Evolutionary conservation across 495 filamentous ascomycete genomes (phyloP), one percentile per base, ranked within the genome.

Genomic region (Talaromyces liani): DNA sequence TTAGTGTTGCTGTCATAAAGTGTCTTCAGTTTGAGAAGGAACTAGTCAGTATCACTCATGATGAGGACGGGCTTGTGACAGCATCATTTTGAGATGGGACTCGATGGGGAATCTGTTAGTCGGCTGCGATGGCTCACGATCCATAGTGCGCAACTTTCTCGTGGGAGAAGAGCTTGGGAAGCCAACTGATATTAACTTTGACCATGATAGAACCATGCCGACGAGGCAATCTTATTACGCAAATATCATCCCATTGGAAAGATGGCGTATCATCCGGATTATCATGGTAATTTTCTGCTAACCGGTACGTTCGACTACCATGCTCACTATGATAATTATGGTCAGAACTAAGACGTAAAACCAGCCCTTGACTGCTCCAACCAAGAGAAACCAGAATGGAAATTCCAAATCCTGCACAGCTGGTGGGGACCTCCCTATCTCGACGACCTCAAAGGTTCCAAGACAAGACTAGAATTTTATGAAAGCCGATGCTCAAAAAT

Each of bases 381-480:
- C 41, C 61, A 63, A 12, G 70, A 70, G 27, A 65, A 71, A 9
- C 77, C 79, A n/a, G 73, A 65, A 14, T 80, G 78, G 77, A 49
- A 53, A 12, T 80, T 74, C 65, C 68, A 69, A 58, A 27, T 67
- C 47, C 36, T 65, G 27, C 36, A 61, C 16, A 31, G 41, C 29
- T 68, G 66, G 68, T 51, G 39, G 16, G 64, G 55, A 12, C 51
- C 45, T 27, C 60, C 16, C 6, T 60, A 27, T 49, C 18, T 54
- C 1, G 24, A 54, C 16, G 60, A 62, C 5, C 54, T 57, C 22
- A 33, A 57, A 57, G 25, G 33, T 33, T 25, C 22, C 14, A 57
- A 33, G 24, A 57, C 25, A n/a, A 57, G 54, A 33, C 54, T 57
- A 6, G 14, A 57, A 12, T 57, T 57, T 6, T 57, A 57, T 10